Conservation (phyloP, 345 rosid genomes). For the Nasturtium officinale region DNA sequence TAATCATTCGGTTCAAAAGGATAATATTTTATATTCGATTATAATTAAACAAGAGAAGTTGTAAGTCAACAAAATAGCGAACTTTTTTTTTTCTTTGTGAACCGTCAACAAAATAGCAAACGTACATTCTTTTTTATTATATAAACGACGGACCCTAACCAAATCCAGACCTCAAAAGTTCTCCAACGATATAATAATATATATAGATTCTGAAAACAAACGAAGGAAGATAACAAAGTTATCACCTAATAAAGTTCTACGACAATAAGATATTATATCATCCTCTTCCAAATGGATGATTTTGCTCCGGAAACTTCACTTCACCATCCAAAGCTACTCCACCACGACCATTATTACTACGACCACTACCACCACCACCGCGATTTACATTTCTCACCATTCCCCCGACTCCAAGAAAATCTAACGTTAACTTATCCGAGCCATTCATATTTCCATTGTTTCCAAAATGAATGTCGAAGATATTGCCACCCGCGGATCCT, state of each 20-base stretch:
- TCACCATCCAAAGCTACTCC: slow-evolving; percentile 36
- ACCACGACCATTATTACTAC: slow-evolving; percentile 20
- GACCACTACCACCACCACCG: slow-evolving; percentile 26
- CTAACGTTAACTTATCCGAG: slow-evolving; percentile 70
- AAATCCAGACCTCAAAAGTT: slow-evolving; percentile 21
- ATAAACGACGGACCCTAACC: not conserved
- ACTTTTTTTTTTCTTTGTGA: not conserved
- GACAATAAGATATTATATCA: slow-evolving; percentile 21
- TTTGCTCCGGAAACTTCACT: slow-evolving; percentile 36
- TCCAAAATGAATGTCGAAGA: slow-evolving; percentile 39
- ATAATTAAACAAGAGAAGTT: not conserved
- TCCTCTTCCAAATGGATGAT: slow-evolving; percentile 39
- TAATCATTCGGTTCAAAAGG: not conserved
- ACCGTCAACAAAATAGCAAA: slow-evolving; percentile 7
- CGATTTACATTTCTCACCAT: slow-evolving; percentile 52
- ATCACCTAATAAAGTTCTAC: slow-evolving; percentile 20
- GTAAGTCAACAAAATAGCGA: slow-evolving; percentile 4
- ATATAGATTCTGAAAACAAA: slow-evolving; percentile 14
- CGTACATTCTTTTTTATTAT: slow-evolving; percentile 16
- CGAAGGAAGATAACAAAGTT: slow-evolving; percentile 18
- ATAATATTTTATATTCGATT: not conserved
- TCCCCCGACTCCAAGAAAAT: slow-evolving; percentile 85
- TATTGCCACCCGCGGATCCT: slow-evolving; percentile 37
- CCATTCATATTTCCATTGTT: slow-evolving; percentile 48
- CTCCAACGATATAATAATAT: not conserved